Base-by-base conservation (phyloP, 495 filamentous ascomycete species). In the Stereocaulon alpinum region DNA sequence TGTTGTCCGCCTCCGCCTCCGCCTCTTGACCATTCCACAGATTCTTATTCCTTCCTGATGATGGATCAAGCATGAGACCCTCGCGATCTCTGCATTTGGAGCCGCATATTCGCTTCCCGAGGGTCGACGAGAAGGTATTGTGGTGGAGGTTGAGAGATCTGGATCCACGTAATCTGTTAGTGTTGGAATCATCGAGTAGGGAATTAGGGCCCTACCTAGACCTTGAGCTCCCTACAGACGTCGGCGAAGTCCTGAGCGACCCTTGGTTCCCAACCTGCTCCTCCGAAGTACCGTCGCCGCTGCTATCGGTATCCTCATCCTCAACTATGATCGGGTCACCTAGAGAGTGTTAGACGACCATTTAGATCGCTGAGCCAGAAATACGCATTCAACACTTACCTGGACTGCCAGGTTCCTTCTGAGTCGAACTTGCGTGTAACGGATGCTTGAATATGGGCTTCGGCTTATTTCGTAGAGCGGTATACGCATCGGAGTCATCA, bases 121-220 rank as follows among this genome's bases (percentile, higher is more conserved):
- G 30, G 7, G 20, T 51, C 42, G 37, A 59, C 34, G 56, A 59
- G 45, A 49, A 20, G 30, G 22, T 29, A 51, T 40, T 59, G 40
- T 4, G 37, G 27, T 45, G 24, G 32, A 59, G n/a, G 45, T 4
- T 59, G 43, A 14, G 15, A 62, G 17, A 48, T 55, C 61, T 62
- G 22, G 49, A 59, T 62, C 18, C 29, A 48, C 40, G 40, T 34
- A 43, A 47, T 58, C 49, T 49, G 29, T 48, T 49, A 58, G 55
- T 55, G 59, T 56, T 49, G 42, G 32, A 58, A 55, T 53, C 18
- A 37, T 42, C 48, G 22, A 54, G 55, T 20, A 11, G 10, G 29
- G 17, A 22, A 52, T 22, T 40, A 17, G n/a, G 40, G 14, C 43
- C 24, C 10, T 43, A 59, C 20, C 40, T n/a, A n/a, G n/a, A n/a